Evolutionary conservation across 352 stramenopile species (phyloP).

Genomic region (Pythium aquatile): DNA sequence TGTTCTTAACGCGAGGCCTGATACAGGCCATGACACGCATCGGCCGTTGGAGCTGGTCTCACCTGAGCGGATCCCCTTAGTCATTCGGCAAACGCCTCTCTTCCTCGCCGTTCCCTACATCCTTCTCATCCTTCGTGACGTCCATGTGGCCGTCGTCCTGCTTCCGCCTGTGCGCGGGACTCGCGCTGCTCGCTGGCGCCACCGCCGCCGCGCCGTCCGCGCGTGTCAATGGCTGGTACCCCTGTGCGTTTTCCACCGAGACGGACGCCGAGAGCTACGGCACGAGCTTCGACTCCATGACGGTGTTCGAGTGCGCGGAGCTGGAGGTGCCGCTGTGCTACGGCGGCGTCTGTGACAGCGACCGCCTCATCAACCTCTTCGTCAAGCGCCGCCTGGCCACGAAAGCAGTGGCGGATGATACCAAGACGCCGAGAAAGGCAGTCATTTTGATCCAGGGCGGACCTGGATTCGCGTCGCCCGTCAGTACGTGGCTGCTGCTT

Average conservation of each 20-base stretch:
- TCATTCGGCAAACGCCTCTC: background rate
- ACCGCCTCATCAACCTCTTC: constrained; percentile 22
- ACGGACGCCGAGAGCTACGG: constrained; percentile 3
- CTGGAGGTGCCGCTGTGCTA: constrained; percentile 25
- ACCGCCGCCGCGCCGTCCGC: constrained; percentile 1
- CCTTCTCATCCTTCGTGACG: no score
- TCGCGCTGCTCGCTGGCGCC: background rate
- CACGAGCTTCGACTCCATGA: background rate
- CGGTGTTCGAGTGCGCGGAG: constrained; percentile 19
- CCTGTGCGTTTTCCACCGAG: constrained; percentile 17
- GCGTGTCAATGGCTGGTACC: constrained; percentile 31
- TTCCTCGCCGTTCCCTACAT: background rate
- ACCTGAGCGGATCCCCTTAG: background rate
- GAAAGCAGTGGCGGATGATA: background rate
- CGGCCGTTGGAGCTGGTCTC: background rate
- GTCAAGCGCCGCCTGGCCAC: constrained; percentile 22
- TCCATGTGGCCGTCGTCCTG: background rate
- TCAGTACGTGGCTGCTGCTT: no score
- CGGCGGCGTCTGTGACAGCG: constrained; percentile 21
- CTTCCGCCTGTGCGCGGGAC: background rate
- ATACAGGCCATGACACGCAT: constrained; percentile 1
- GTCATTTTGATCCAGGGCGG: constrained; percentile 23
- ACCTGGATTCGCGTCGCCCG: background rate
- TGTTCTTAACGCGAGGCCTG: constrained; percentile 5
- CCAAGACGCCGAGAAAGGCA: constrained; percentile 8